Percentiles rank a stretch among this genome's conserved stretches.
phyloP scores from a whole-genome alignment of 1,139 yeast genomes.

The Yamadazyma dushanensis region DNA sequence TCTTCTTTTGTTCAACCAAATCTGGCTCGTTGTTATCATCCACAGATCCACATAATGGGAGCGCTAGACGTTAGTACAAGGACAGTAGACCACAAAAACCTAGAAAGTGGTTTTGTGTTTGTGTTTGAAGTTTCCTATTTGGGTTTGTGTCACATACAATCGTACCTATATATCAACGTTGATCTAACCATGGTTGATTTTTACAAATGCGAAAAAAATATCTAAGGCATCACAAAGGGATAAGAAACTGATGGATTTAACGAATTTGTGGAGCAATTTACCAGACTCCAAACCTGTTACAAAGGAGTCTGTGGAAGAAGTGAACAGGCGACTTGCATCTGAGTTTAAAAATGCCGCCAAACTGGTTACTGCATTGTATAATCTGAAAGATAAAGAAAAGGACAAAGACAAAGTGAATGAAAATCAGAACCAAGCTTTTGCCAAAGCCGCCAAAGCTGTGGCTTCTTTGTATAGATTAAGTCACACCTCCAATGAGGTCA shows the following conservation, averaged over 20 bases:
- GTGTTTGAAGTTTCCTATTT: too few relatives aligned
- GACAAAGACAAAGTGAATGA: constrained; percentile 12
- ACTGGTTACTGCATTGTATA: constrained; percentile 44
- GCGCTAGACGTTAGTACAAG: constrained; percentile 45
- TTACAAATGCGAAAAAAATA: not conserved
- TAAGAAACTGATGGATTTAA: constrained; percentile 48
- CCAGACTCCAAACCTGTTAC: constrained; percentile 50
- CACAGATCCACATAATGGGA: constrained; percentile 90
- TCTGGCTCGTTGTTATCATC: constrained; percentile 68
- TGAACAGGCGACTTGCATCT: constrained; percentile 41
- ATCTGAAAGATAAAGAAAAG: constrained; percentile 18
- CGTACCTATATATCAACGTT: constrained; percentile 68
- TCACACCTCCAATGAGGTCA: constrained; percentile 40
- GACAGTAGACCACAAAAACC: too few relatives aligned
- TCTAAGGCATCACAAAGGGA: not conserved
- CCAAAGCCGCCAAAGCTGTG: constrained; percentile 64
- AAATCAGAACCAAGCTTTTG: constrained; percentile 47
- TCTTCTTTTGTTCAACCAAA: constrained; percentile 77
- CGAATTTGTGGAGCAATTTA: constrained; percentile 51
- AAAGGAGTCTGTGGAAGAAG: constrained; percentile 42
- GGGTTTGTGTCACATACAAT: constrained; percentile 62
- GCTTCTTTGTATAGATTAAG: constrained; percentile 60
- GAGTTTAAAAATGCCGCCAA: constrained; percentile 50
- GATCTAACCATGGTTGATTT: constrained; percentile 59
- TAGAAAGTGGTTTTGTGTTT: too few relatives aligned